Base-by-base conservation (phyloP, 345 rosid genomes). In the Punica granatum region DNA sequence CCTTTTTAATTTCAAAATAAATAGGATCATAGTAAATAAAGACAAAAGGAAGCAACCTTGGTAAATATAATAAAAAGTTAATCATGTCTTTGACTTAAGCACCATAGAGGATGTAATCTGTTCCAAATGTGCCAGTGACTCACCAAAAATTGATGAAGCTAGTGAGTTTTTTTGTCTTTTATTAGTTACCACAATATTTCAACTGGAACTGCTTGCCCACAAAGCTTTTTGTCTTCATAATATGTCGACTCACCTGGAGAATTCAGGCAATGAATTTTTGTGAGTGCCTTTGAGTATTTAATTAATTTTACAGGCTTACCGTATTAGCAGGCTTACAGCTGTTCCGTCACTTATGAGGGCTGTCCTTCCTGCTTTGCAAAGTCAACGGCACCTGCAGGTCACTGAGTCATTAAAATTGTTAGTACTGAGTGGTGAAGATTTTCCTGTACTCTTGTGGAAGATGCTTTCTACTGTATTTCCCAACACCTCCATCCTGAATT, bases 311-410 rank as follows among this genome's bases (percentile, higher is more conserved):
- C 66, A 94, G 99, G 97, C 84, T 41, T 94, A 91, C 80, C 76
- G 78, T 63, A 73, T 94, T 56, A 86, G 75, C 80, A 84, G 99
- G 76, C 82, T 94, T 66, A 79, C 77, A 44, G 80, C 86, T 67
- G 97, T 94, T 71, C 97, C 99, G 66, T 86, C 97, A 64, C 78
- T 94, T 76, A 82, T 94, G 81, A 84, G 85, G 78, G 78, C 76
- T 64, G 77, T 91, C 63, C 76, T 94, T 74, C 89, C 97, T 72
- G 73, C 86, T 75, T 68, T 91, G 83, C 85, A 72, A 78, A 78
- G 75, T 76, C 84, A 70, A 73, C 67, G 54, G 32, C 68, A 63
- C 58, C 62, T 49, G 66, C 77, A 42, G 72, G 76, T 89, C 71
- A 73, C 65, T 67, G 67, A 46, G 74, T 85, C 95, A 43, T 76